phyloP scores from a whole-genome alignment of 2,329 filamentous ascomycete genomes.

The Diaporthe nobilis region DNA sequence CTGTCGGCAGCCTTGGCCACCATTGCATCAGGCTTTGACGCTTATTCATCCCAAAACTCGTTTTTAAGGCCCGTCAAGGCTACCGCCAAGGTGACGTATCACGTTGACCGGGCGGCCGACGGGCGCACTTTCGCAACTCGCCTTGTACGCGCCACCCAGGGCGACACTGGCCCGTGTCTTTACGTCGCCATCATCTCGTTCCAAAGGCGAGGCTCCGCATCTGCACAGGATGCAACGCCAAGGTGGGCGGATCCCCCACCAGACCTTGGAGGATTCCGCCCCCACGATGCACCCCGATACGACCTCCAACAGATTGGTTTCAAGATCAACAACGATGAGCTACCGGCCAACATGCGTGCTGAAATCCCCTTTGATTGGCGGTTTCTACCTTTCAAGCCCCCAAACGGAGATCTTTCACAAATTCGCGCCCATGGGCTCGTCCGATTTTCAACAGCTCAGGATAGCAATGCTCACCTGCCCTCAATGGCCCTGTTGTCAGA shows the following conservation, averaged over 20 bases:
- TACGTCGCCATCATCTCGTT: neutral
- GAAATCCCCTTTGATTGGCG: neutral
- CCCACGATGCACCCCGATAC: neutral
- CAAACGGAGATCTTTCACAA: neutral
- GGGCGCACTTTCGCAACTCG: neutral
- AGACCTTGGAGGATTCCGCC: neutral
- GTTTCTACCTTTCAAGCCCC: neutral
- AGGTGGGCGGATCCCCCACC: neutral
- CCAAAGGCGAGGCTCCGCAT: neutral
- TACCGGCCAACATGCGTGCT: neutral
- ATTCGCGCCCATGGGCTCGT: neutral
- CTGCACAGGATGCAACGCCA: neutral
- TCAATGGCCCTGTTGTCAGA: neutral
- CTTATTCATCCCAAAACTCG: neutral
- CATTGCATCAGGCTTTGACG: neutral
- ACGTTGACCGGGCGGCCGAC: neutral
- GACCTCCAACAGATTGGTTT: neutral
- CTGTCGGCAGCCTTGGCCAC: neutral
- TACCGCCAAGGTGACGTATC: neutral
- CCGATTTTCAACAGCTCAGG: neutral
- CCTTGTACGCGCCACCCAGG: neutral
- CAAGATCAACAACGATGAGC: neutral
- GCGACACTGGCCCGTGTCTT: neutral
- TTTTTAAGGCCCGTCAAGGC: neutral
- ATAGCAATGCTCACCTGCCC: neutral